phyloP scores from a whole-genome alignment of 2,329 filamentous ascomycete genomes.

The Colletotrichum orchidophilum region DNA sequence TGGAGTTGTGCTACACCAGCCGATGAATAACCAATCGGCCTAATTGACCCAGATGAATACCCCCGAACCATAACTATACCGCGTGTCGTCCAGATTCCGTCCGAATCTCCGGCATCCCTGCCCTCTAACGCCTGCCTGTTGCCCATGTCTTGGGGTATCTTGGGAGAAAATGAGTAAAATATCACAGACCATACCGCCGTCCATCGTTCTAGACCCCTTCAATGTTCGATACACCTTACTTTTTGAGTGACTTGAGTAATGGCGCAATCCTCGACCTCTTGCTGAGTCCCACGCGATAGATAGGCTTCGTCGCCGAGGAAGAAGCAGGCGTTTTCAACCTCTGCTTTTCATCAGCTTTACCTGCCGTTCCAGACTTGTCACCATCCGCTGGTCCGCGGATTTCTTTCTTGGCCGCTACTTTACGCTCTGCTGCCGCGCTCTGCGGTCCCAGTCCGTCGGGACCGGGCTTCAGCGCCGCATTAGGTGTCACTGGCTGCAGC shows the following conservation, averaged over 20 bases:
- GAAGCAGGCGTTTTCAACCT: constrained; percentile 15
- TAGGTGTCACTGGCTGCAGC: constrained; percentile 19
- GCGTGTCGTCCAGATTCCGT: not conserved
- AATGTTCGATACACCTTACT: constrained; percentile 36
- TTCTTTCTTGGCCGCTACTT: not conserved
- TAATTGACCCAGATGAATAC: not conserved
- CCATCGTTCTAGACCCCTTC: not conserved
- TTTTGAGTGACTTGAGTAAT: constrained; percentile 59
- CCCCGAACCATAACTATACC: not conserved
- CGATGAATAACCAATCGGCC: not conserved
- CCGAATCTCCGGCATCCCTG: not conserved
- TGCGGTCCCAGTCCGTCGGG: constrained; percentile 6
- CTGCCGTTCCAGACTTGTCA: constrained; percentile 28
- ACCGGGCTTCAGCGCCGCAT: constrained; percentile 2
- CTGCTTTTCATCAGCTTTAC: constrained; percentile 28
- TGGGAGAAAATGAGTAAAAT: not conserved
- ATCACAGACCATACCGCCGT: not conserved
- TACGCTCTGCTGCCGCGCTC: constrained; percentile 1
- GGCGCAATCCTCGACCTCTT: constrained; percentile 60
- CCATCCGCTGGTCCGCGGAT: constrained; percentile 3
- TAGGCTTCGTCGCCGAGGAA: constrained; percentile 46
- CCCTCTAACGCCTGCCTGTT: not conserved
- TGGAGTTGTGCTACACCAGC: not conserved
- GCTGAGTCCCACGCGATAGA: constrained; percentile 62
- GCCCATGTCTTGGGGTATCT: not conserved